Base-by-base conservation (phyloP, 768 basidiomycete species). In the Termitomyces sp. region DNA sequence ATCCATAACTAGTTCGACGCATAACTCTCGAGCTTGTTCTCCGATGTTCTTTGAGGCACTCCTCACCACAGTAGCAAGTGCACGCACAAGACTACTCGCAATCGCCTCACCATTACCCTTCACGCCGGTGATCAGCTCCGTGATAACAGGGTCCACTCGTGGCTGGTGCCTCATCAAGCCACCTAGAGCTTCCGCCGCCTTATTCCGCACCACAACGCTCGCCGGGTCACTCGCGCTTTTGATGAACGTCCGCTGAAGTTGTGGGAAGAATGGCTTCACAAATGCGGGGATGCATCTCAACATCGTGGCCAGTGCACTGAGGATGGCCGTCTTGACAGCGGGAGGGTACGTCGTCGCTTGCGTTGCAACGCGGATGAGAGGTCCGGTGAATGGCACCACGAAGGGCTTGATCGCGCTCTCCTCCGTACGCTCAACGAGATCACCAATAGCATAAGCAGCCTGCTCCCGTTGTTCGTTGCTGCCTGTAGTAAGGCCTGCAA, bases 181-280 rank as follows among this genome's bases (percentile, higher is more conserved):
- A 12, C 96, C 96, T 1, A 98, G 81, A 11, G 92, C 96, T 45
- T 88, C 82, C 0, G 88, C 94, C 0, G 94, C 95, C 57, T 86
- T 86, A 61, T 80, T 87, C 56, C 96, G 86, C 31, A 98, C 93
- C 15, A 85, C 84, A 0, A 83, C 76, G 63, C 91, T 93, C 2
- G 88, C 81, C 8, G 88, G 73, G 71, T 98, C 96, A 60, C 89
- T 85, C 2, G 90, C 83, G 48, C 94, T 91, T 77, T 98, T 98
- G 71, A 97, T 91, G 69, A 98, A 98, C 0, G 95, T 98, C 38
- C 96, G 86, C 69, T 98, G 96, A 38, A 98, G 76, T 68, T 98
- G 97, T 2, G 96, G 97, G 83, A 98, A 98, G 87, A 98, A 98
- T 3, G 96, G 96, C 72, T 92, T 93, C 67, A 98, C 94, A 66